phyloP scores from a whole-genome alignment of 345 rosid species.

The Rhodomyrtus tomentosa region DNA sequence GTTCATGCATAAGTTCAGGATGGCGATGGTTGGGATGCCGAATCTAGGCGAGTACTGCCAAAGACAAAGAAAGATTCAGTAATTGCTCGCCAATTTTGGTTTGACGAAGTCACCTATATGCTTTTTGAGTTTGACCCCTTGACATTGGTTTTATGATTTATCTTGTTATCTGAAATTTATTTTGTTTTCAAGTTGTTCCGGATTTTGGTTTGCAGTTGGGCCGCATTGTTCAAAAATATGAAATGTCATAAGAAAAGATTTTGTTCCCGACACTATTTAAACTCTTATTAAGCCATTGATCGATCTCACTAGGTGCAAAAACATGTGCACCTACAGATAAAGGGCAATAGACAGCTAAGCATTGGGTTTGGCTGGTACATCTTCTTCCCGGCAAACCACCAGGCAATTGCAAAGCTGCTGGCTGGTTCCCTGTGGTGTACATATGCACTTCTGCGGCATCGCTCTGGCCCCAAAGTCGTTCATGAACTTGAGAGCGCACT shows the following conservation, averaged over 20 bases:
- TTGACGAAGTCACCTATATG: no score
- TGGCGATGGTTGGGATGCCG: no score
- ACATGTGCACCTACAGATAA: background rate
- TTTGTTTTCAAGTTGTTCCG: no score
- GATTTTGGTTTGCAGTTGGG: no score
- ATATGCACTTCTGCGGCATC: background rate
- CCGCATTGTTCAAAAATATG: no score
- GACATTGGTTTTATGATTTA: no score
- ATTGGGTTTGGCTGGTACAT: background rate
- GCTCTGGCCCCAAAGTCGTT: background rate
- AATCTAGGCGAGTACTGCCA: no score
- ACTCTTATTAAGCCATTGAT: background rate
- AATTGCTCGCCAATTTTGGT: no score
- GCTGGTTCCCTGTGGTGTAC: background rate
- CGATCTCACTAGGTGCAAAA: background rate
- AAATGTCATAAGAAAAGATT: background rate
- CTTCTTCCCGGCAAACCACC: background rate
- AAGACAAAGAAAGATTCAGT: no score
- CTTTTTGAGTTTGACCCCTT: no score
- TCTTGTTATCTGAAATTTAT: no score
- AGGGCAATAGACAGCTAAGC: background rate
- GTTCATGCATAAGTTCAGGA: no score
- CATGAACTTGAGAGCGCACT: background rate
- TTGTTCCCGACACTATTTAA: background rate
- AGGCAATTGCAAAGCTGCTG: background rate